A percentile compares a stretch with the other conserved stretches of the same genome.
These are phyloP conservation scores for Pleurotus platypus DNA, from an alignment of 768 basidiomycete genomes.

Conservation along the genomic window DNA sequence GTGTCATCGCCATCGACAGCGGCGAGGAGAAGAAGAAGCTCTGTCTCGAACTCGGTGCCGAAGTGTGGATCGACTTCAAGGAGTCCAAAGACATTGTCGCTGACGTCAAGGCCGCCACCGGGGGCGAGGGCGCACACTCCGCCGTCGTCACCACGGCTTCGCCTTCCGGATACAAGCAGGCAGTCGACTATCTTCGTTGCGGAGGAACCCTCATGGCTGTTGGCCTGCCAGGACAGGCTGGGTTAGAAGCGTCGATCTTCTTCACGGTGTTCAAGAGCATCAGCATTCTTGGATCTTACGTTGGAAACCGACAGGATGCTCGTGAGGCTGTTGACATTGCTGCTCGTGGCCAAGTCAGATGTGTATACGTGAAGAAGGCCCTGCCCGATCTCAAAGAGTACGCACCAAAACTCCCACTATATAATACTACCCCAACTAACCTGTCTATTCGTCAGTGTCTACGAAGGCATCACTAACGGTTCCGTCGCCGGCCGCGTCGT, in stretches of 20 bases:
- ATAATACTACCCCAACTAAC: slow-evolving; percentile 4
- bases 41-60: slow-evolving; percentile 60
- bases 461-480: slow-evolving; percentile 35
- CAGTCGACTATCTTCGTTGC: slow-evolving; percentile 70
- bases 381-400: slow-evolving; percentile 51
- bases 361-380: slow-evolving; percentile 41
- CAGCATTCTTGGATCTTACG: slow-evolving; percentile 50
- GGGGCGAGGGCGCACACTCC: slow-evolving; percentile 70
- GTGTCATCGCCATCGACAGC: slow-evolving; percentile 79
- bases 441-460: slow-evolving; percentile 24
- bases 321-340: slow-evolving; percentile 79
- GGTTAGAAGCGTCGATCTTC: slow-evolving; percentile 61
- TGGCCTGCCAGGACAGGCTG: slow-evolving; percentile 66
- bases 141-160: slow-evolving; percentile 59
- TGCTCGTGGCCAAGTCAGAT: slow-evolving; percentile 64
- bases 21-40: slow-evolving; percentile 71
- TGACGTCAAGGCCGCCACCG: slow-evolving; percentile 60
- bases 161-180: slow-evolving; percentile 47
- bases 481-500: slow-evolving; percentile 51
- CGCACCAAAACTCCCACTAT: slow-evolving; percentile 19
- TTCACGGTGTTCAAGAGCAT: slow-evolving; percentile 68
- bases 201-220: slow-evolving; percentile 77
- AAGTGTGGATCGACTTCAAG: slow-evolving; percentile 78
- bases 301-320: slow-evolving; percentile 81
- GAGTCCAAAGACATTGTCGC: slow-evolving; percentile 60